phyloP scores from a whole-genome alignment of 129 eudicot species.

The Ambrosia artemisiifolia region DNA sequence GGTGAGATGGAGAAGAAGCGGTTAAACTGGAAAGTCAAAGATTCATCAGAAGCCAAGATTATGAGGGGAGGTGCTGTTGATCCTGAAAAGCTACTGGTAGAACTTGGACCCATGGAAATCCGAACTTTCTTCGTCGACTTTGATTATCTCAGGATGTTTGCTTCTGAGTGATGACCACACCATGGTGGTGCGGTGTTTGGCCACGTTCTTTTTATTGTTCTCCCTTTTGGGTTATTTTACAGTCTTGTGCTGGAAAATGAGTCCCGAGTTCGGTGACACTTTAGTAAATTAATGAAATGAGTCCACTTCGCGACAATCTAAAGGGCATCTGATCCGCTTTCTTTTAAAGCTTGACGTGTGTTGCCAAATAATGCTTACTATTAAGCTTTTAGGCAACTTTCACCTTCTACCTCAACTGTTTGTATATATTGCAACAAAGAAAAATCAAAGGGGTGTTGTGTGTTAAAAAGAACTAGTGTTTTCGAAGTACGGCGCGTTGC shows the following conservation, averaged over 20 bases:
- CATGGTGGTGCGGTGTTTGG: neutral
- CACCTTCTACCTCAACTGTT: neutral
- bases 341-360: neutral
- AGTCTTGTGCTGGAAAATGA: neutral
- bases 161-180: slow-evolving; percentile 23
- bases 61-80: slow-evolving; percentile 71
- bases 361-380: neutral
- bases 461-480: too few species aligned
- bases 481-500: too few species aligned
- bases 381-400: neutral
- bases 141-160: slow-evolving; percentile 37
- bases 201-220: neutral
- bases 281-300: neutral
- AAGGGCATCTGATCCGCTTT: neutral
- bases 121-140: slow-evolving; percentile 65
- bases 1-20: slow-evolving; percentile 80
- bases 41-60: slow-evolving; percentile 27
- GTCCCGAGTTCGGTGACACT: neutral
- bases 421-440: neutral
- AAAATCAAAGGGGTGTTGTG: neutral
- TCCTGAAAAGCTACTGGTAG: slow-evolving; percentile 62
- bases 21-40: slow-evolving; percentile 66
- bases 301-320: neutral
- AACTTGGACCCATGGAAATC: slow-evolving; percentile 91
- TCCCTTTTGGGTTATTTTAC: neutral